Evolutionary conservation across 108 stramenopile species (phyloP), one percentile per base, ranked within the genome.

Genomic region (Seminavis robusta): DNA sequence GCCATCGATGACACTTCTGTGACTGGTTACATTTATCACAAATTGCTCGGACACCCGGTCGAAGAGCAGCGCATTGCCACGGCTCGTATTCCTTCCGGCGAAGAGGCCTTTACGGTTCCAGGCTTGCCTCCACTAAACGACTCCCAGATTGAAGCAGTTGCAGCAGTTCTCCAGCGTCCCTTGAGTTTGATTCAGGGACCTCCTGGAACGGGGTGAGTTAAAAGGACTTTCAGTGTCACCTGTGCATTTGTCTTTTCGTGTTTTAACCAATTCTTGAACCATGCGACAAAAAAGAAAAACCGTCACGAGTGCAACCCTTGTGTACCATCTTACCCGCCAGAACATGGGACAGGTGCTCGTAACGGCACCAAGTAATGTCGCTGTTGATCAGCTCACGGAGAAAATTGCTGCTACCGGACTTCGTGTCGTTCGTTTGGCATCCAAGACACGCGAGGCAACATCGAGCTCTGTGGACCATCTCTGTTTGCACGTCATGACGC

Each of bases 331-430:
- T 61, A 95, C 94, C 20, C 79, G 89, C 50, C 95, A 96, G 68
- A 83, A 87, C 58, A 87, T 86, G 90, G 86, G 92, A 16, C 94
- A 96, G 72, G 95, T 99, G 6, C 82, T 99, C 25, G 98, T 99
- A 29, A 92, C 92, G 19, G 97, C 98, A 21, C 98, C 98, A 0
- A 89, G 86, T 34, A 99, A 99, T 64, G 95, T 99, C 42, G 98
- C 98, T 3, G 98, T 98, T 33, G 98, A 99, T 86, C 96, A 98
- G 47, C 74, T 99, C 50, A 95, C 97, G 7, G 96, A 94, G 63
- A 97, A 97, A 64, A 97, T 99, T 71, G 90, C 94, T 36, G 86
- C 85, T 15, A 94, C 98, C 0, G 97, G 97, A 37, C 66, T 99
- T 41, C 88, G 92, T 38, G 96, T 98, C 0, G 97, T 99, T 19